Evolutionary conservation across 352 stramenopile genomes (phyloP).

Genomic region (Globisporangium nunn): DNA sequence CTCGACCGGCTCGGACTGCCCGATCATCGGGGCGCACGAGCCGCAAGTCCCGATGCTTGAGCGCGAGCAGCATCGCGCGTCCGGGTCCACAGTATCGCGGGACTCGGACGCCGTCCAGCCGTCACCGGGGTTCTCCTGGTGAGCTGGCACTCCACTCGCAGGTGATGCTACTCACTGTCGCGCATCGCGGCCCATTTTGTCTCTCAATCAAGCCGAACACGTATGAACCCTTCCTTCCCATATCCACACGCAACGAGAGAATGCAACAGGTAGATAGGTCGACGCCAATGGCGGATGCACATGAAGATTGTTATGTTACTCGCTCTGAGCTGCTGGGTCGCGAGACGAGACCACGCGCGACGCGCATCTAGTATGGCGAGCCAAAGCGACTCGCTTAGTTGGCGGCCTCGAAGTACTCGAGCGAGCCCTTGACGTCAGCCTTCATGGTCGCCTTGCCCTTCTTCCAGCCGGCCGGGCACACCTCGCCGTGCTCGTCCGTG

Average conservation of each 20-base stretch:
- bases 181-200: too few relatives aligned
- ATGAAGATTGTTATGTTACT: too few relatives aligned
- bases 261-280: not conserved
- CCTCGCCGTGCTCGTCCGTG: constrained; percentile 87
- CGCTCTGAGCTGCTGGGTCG: too few relatives aligned
- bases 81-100: constrained; percentile 1
- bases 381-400: constrained; percentile 11
- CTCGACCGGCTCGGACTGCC: not conserved
- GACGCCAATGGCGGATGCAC: too few relatives aligned
- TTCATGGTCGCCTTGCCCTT: constrained; percentile 86
- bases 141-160: not conserved
- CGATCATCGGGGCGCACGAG: not conserved
- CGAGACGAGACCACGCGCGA: too few relatives aligned
- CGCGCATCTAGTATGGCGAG: not conserved
- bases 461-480: constrained; percentile 92
- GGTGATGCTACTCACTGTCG: too few relatives aligned
- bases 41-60: too few relatives aligned
- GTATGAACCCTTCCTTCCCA: not conserved
- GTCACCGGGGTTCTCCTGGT: constrained; percentile 15
- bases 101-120: constrained; percentile 3
- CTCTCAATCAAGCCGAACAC: too few relatives aligned
- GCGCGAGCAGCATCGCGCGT: not conserved
- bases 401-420: constrained; percentile 61
- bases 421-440: constrained; percentile 65
- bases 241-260: not conserved